These are phyloP conservation scores for Ambrosia artemisiifolia DNA, from an alignment of 129 eudicot genomes.

Conservation along the genomic window DNA sequence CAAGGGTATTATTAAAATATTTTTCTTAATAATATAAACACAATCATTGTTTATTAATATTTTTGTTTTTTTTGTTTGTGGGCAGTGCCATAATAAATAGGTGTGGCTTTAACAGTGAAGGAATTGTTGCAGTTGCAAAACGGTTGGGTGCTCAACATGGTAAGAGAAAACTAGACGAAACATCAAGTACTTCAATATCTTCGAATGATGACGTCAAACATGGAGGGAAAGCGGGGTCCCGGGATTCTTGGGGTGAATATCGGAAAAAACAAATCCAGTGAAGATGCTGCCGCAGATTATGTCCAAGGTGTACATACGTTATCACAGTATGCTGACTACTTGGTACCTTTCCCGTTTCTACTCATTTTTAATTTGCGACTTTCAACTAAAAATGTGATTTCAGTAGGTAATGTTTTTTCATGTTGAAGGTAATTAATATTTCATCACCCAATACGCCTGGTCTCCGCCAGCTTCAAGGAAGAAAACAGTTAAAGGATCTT, in stretches of 20 bases:
- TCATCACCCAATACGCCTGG: conserved; percentile 99
- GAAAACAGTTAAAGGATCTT: conserved; percentile 93
- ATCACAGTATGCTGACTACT: conserved; percentile 98
- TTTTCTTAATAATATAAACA: background rate
- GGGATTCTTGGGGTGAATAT: conserved; percentile 97
- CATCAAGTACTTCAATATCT: conserved; percentile 63
- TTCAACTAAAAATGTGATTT: background rate
- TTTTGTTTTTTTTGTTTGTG: conserved; percentile 9
- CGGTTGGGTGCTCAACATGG: conserved; percentile 98
- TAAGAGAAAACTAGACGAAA: conserved; percentile 83
- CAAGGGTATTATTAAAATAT: conserved; percentile 58
- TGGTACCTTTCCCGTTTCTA: conserved; percentile 49
- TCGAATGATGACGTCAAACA: conserved; percentile 61
- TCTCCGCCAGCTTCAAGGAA: conserved; percentile 94
- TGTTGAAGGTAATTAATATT: conserved; percentile 72
- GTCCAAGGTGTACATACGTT: conserved; percentile 99
- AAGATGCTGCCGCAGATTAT: conserved; percentile 97
- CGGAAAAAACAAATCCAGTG: conserved; percentile 93
- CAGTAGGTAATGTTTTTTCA: background rate
- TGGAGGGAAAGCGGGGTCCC: conserved; percentile 99
- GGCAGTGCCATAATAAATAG: conserved; percentile 91
- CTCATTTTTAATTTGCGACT: background rate
- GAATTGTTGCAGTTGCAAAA: conserved; percentile 97
- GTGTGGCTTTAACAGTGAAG: conserved; percentile 97
- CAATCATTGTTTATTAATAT: background rate